Conservation (phyloP, 1,284 basidiomycete genomes). For the Vanrija pseudolonga region DNA sequence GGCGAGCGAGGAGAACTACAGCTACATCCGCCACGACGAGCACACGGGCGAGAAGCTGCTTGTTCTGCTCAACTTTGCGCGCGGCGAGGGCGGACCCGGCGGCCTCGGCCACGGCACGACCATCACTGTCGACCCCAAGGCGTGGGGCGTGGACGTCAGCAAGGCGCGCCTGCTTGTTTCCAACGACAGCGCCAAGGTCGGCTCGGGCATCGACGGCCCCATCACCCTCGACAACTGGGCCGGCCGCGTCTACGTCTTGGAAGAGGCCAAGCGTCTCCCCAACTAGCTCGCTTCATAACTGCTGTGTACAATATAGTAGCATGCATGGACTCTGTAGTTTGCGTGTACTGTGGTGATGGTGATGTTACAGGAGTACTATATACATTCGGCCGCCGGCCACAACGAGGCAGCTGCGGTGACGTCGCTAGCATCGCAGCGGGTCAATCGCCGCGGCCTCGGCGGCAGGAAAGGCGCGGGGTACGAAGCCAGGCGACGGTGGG, state of each 20-base stretch:
- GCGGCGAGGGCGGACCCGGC: slow-evolving; percentile 19
- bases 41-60: slow-evolving; percentile 23
- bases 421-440: too few species aligned
- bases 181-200: slow-evolving; percentile 20
- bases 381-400: too few species aligned
- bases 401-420: too few species aligned
- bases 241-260: slow-evolving; percentile 29
- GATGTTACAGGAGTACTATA: too few species aligned
- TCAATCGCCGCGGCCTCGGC: too few species aligned
- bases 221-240: slow-evolving; percentile 23
- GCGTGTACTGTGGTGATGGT: too few species aligned
- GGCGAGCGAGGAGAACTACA: slow-evolving; percentile 37
- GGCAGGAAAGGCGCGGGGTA: too few species aligned
- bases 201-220: slow-evolving; percentile 12
- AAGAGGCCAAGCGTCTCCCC: not conserved
- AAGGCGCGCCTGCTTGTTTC: slow-evolving; percentile 25
- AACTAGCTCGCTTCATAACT: too few species aligned
- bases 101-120: not conserved
- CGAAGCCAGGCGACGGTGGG: too few species aligned
- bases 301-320: too few species aligned
- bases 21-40: slow-evolving; percentile 40
- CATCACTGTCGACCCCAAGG: slow-evolving; percentile 3
- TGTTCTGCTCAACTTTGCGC: slow-evolving; percentile 41
- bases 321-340: too few species aligned
- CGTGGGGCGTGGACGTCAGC: slow-evolving; percentile 18